phyloP scores from a whole-genome alignment of 352 stramenopile genomes.

The Phytopythium vexans region DNA sequence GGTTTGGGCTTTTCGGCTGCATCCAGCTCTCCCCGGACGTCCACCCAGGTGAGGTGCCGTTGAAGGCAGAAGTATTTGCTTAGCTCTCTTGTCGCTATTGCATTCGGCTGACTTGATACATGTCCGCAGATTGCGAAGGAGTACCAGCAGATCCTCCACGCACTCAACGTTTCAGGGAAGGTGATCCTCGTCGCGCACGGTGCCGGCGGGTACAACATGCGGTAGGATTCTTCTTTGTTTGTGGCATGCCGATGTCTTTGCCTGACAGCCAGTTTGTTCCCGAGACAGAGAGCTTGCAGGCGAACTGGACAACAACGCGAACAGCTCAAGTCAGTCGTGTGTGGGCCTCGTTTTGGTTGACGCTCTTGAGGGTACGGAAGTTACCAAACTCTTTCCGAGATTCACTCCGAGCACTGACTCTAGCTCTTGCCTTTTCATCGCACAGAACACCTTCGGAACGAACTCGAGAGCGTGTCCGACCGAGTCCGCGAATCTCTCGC shows the following conservation, averaged over 20 bases:
- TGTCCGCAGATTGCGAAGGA: constrained; percentile 45
- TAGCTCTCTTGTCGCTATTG: neutral
- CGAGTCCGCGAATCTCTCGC: constrained; percentile 44
- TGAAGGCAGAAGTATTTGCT: neutral
- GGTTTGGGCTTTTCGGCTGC: constrained; percentile 70
- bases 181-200: constrained; percentile 73
- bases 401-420: neutral
- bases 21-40: constrained; percentile 41
- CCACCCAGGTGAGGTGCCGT: constrained; percentile 23
- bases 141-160: constrained; percentile 56
- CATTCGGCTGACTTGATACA: neutral
- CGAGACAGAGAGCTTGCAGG: constrained; percentile 32
- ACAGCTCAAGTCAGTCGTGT: constrained; percentile 23
- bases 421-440: constrained; percentile 3
- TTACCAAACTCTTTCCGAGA: neutral
- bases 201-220: constrained; percentile 81
- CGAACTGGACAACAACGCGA: constrained; percentile 25
- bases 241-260: neutral
- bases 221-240: constrained; percentile 12
- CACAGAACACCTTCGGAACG: constrained; percentile 50
- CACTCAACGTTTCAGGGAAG: constrained; percentile 50
- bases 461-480: constrained; percentile 66
- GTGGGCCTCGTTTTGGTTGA: constrained; percentile 73
- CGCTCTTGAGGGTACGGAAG: constrained; percentile 40
- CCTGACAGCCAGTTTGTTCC: neutral